These are phyloP conservation scores for Pythium phragmiticola DNA, from an alignment of 352 stramenopile genomes.

Conservation along the genomic window DNA sequence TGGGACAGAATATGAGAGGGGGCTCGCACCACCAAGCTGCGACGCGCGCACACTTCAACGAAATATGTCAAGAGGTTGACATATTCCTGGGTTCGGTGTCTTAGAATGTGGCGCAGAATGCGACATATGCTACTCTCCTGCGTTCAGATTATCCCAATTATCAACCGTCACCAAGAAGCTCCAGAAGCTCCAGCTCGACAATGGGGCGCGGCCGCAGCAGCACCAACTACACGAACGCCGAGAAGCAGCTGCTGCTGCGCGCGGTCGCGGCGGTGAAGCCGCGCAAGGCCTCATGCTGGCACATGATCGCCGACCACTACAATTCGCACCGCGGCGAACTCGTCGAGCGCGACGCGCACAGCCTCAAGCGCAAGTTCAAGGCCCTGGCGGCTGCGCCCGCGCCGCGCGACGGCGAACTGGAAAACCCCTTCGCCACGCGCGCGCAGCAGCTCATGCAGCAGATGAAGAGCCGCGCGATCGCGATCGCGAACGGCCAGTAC, in stretches of 20 bases:
- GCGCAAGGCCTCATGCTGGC: constrained; percentile 1
- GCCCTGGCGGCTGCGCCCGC: constrained; percentile 1
- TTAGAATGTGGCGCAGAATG: not conserved
- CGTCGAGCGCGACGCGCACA: constrained; percentile 10
- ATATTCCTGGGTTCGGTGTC: not conserved
- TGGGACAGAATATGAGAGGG: not conserved
- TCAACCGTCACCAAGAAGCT: not conserved
- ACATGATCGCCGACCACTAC: constrained; percentile 1
- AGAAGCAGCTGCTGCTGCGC: constrained; percentile 12
- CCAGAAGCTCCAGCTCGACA: not conserved
- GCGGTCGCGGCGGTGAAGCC: constrained; percentile 3
- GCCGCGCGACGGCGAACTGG: not conserved
- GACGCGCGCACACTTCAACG: not conserved
- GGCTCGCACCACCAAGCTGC: not conserved
- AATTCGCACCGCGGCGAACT: not conserved
- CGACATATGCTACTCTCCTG: not conserved
- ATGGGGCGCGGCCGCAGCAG: constrained; percentile 16
- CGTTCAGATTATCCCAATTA: not conserved
- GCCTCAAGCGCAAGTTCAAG: constrained; percentile 24
- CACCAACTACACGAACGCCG: constrained; percentile 19
- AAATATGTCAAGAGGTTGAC: not conserved
- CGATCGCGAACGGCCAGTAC: not conserved
- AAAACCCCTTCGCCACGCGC: constrained; percentile 3
- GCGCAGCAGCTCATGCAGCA: constrained; percentile 1
- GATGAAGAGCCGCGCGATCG: not conserved